Conservation (phyloP, 495 filamentous ascomycete genomes). For the Talaromyces liani region DNA sequence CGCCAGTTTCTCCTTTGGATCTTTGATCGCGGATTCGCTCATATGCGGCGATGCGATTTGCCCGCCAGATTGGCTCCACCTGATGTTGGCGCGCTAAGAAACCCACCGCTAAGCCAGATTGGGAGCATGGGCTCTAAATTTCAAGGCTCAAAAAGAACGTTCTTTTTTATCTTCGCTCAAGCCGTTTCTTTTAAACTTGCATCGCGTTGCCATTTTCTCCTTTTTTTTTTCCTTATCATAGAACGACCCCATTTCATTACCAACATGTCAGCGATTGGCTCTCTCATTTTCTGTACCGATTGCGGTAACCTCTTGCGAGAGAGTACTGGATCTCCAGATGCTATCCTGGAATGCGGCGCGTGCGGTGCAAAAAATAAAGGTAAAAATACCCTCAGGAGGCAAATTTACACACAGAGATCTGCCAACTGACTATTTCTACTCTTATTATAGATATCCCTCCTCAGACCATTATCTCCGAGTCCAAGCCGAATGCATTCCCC, state of each 20-base stretch:
- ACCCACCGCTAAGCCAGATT: neutral
- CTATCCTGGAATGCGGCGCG: slow-evolving; percentile 70
- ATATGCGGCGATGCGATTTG: slow-evolving; percentile 2
- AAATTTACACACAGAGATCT: neutral
- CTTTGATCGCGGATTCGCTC: neutral
- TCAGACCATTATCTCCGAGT: slow-evolving; percentile 72
- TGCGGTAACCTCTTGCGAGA: slow-evolving; percentile 86
- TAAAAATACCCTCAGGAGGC: slow-evolving; percentile 21
- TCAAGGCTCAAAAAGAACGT: neutral
- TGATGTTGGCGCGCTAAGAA: neutral
- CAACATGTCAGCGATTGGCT: slow-evolving; percentile 79
- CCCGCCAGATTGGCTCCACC: slow-evolving; percentile 3
- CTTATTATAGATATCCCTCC: slow-evolving; percentile 56
- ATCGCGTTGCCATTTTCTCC: neutral
- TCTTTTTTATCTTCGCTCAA: neutral
- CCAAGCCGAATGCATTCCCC: slow-evolving; percentile 80
- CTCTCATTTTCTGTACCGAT: slow-evolving; percentile 86
- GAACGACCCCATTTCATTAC: neutral
- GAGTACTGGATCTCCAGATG: slow-evolving; percentile 65
- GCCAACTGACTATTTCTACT: neutral
- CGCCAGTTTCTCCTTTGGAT: neutral
- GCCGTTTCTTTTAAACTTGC: neutral
- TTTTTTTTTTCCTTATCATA: neutral
- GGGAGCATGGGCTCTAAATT: neutral
- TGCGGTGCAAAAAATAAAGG: slow-evolving; percentile 81